Evolutionary conservation across 495 filamentous ascomycete species (phyloP).

Genomic region (Podospora didyma): DNA sequence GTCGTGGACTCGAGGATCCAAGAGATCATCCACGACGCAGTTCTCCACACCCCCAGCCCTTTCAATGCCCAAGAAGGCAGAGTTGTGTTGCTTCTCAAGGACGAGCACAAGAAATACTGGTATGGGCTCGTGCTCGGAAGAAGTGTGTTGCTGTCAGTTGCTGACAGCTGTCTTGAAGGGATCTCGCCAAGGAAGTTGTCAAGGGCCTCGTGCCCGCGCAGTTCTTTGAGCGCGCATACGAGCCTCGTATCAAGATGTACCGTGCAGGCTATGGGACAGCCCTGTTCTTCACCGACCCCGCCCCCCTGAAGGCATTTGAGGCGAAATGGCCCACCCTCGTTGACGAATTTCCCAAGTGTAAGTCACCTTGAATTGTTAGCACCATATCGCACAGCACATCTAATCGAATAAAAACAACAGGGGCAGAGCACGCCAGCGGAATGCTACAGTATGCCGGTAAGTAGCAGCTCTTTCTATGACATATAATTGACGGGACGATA

Average conservation of each 20-base stretch:
- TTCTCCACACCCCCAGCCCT: background rate
- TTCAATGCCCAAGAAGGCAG: background rate
- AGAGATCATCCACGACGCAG: background rate
- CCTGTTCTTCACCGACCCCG: background rate
- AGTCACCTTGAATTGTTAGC: background rate
- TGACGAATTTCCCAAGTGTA: background rate
- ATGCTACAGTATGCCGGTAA: slow-evolving; percentile 1
- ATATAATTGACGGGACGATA: background rate
- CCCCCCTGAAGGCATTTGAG: background rate
- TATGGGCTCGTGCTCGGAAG: no score
- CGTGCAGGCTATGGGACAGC: background rate
- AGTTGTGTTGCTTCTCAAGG: background rate
- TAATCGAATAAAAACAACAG: background rate
- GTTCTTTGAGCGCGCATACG: background rate
- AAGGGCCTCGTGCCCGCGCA: background rate
- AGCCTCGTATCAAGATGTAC: background rate
- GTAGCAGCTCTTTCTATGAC: background rate
- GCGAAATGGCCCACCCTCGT: background rate
- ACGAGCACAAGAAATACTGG: slow-evolving; percentile 1
- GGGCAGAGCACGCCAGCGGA: background rate
- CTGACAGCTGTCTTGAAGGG: background rate
- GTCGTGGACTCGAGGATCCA: background rate
- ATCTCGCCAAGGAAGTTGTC: background rate
- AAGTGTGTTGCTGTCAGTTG: no score
- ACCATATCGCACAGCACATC: background rate